These are phyloP conservation scores for Salvia miltiorrhiza DNA, from an alignment of 257 asterid species.

Conservation along the genomic window DNA sequence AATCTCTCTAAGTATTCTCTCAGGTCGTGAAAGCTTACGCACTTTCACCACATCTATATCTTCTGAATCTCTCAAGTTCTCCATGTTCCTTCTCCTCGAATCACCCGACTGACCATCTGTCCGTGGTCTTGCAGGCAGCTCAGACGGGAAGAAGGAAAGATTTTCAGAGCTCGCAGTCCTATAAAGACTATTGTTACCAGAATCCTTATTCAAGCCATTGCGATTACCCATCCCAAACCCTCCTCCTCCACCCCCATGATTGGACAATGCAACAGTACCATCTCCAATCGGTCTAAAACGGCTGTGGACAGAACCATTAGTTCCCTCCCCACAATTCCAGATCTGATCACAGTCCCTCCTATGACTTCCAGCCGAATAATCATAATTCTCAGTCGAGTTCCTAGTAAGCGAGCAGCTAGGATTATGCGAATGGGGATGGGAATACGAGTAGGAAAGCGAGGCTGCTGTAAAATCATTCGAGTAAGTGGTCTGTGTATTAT, in stretches of 20 bases:
- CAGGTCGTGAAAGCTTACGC: constrained; percentile 49
- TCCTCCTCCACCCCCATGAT: constrained; percentile 48
- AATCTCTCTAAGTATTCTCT: constrained; percentile 67
- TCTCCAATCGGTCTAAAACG: constrained; percentile 86
- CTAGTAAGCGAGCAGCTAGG: constrained; percentile 85
- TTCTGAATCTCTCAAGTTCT: constrained; percentile 40
- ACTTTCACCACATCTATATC: constrained; percentile 41
- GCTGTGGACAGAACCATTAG: constrained; percentile 88
- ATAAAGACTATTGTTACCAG: constrained; percentile 48
- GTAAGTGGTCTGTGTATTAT: constrained; percentile 57
- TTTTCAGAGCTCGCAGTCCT: constrained; percentile 64
- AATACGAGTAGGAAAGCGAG: constrained; percentile 66
- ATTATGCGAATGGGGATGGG: constrained; percentile 76
- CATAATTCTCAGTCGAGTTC: constrained; percentile 68
- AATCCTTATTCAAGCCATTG: constrained; percentile 47
- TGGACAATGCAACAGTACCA: constrained; percentile 61
- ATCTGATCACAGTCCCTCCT: constrained; percentile 65
- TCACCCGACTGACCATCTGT: constrained; percentile 56
- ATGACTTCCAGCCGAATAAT: constrained; percentile 57
- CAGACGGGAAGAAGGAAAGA: constrained; percentile 68
- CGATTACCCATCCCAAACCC: constrained; percentile 43
- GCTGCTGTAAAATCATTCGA: constrained; percentile 85
- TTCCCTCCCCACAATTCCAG: constrained; percentile 95
- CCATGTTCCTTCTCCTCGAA: constrained; percentile 50
- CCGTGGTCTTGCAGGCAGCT: constrained; percentile 72